These are phyloP conservation scores for Pseudisothecium myosuroides DNA, from an alignment of 225 moss, liverwort and hornwort genomes.

Conservation along the genomic window DNA sequence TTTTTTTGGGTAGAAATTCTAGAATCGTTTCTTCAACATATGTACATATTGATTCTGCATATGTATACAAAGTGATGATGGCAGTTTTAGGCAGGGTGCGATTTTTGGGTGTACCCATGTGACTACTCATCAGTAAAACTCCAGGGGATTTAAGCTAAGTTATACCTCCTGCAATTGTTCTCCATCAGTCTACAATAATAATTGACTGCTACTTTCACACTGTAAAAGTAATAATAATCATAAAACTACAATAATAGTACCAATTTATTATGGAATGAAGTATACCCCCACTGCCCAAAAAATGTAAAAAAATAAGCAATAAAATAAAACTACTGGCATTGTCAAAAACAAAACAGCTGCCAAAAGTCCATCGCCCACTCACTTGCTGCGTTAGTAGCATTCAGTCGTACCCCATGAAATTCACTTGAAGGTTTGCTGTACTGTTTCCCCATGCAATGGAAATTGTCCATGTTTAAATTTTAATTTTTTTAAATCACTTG, in stretches of 20 bases:
- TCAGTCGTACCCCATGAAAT: background rate
- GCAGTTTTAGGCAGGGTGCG: background rate
- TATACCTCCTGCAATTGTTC: background rate
- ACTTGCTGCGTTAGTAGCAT: background rate
- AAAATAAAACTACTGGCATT: background rate
- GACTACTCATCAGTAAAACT: background rate
- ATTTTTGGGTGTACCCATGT: background rate
- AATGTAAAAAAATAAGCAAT: background rate
- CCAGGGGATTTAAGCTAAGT: too few relatives aligned
- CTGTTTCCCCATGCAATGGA: too few relatives aligned
- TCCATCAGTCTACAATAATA: background rate
- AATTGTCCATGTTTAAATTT: too few relatives aligned
- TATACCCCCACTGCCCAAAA: background rate
- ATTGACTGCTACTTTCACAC: background rate
- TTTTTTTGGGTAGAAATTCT: background rate
- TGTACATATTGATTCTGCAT: rapidly evolving
- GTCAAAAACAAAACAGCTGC: background rate
- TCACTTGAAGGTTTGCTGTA: too few relatives aligned
- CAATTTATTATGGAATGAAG: too few relatives aligned
- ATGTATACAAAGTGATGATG: background rate
- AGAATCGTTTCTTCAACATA: background rate
- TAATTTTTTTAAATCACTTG: too few relatives aligned
- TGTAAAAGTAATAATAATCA: background rate
- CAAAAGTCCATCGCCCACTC: background rate
- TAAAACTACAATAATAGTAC: background rate